A percentile compares a stretch with the other conserved stretches of the same genome.
Evolutionary conservation across 2,329 filamentous ascomycete genomes (phyloP).

Genomic region (Stachybotrys chartarum): DNA sequence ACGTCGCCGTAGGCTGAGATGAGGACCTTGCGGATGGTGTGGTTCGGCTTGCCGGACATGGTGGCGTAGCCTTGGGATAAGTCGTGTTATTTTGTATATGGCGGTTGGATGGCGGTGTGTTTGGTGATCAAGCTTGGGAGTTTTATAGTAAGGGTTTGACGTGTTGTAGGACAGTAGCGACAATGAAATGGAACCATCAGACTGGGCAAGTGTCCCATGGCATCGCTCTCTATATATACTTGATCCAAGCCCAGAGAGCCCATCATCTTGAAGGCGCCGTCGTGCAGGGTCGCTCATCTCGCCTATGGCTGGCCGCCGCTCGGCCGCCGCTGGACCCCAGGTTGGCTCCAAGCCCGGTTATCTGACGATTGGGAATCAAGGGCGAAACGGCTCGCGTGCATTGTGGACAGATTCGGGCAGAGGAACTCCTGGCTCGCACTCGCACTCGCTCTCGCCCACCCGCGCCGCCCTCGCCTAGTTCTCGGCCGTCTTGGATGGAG

Average conservation of each 20-base stretch:
- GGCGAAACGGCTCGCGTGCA: not conserved
- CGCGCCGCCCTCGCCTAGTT: not conserved
- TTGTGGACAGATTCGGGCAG: not conserved
- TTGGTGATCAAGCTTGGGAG: too few relatives aligned
- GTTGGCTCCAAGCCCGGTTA: too few relatives aligned
- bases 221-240: not conserved
- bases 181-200: too few relatives aligned
- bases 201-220: not conserved
- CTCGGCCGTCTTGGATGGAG: not conserved
- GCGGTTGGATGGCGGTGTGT: not conserved
- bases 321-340: too few relatives aligned
- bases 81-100: not conserved
- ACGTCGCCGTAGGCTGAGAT: slow-evolving; percentile 34
- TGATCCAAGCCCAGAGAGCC: not conserved
- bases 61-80: not conserved
- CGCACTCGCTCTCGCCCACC: too few relatives aligned
- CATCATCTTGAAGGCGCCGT: too few relatives aligned
- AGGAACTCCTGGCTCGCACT: not conserved
- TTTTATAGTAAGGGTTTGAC: not conserved
- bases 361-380: too few relatives aligned
- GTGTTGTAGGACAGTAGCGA: not conserved
- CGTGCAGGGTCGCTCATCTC: not conserved
- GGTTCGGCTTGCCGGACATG: slow-evolving; percentile 11
- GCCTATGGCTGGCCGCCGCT: not conserved
- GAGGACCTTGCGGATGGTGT: slow-evolving; percentile 35